These are phyloP conservation scores for Talaromyces sp. DNA, from an alignment of 2,329 filamentous ascomycete species.

Conservation along the genomic window DNA sequence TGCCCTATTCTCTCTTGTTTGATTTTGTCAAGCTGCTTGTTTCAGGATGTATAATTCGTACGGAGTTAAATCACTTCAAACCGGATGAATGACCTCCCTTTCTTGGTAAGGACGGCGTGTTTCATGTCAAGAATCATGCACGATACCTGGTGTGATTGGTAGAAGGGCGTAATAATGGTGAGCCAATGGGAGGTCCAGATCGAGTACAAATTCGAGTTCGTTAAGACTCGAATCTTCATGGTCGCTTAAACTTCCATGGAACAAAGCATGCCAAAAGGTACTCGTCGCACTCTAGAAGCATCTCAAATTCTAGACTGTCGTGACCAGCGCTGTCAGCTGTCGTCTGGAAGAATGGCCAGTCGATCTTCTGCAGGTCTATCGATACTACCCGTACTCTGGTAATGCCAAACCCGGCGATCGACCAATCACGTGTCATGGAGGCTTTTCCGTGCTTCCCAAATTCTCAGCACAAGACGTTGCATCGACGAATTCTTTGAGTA, in stretches of 20 bases:
- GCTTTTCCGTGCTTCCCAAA: not conserved
- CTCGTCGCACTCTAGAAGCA: not conserved
- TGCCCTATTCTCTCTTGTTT: constrained; percentile 2
- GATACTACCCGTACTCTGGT: not conserved
- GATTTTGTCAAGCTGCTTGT: not conserved
- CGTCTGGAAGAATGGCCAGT: not conserved
- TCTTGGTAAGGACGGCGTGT: not conserved
- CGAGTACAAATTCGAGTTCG: not conserved
- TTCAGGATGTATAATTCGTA: not conserved
- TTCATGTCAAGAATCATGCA: constrained; percentile 1
- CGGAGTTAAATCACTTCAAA: not conserved
- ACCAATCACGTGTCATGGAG: constrained; percentile 1
- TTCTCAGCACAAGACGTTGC: constrained; percentile 4
- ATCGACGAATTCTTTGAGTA: constrained; percentile 8
- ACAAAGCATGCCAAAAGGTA: not conserved
- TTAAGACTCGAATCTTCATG: not conserved
- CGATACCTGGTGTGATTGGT: not conserved
- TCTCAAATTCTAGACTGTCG: not conserved
- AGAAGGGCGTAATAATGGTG: not conserved
- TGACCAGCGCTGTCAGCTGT: not conserved
- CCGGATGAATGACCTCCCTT: not conserved
- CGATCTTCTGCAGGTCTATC: constrained; percentile 5
- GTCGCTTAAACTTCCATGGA: not conserved
- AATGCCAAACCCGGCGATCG: not conserved
- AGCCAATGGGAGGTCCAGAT: not conserved